Evolutionary conservation across 2,329 filamentous ascomycete species (phyloP).

Genomic region (Verticillium tricorpus): DNA sequence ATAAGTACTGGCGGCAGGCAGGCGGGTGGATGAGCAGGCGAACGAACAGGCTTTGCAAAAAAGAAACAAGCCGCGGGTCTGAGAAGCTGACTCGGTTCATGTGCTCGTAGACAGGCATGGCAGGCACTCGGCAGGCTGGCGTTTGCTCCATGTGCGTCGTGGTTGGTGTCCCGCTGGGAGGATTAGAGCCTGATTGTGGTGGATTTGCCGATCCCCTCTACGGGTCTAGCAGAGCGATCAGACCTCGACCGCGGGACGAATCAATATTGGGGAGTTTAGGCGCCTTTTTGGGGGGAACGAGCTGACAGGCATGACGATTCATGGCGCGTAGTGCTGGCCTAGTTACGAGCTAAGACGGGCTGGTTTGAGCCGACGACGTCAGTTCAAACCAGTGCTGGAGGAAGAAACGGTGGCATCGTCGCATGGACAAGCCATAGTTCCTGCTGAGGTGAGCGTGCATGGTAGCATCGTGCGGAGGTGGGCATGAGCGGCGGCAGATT

Average conservation of each 20-base stretch:
- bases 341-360: not conserved
- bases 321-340: not conserved
- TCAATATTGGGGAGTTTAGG: not conserved
- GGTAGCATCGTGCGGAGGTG: not conserved
- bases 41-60: not conserved
- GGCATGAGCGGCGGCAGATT: not conserved
- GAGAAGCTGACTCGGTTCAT: not conserved
- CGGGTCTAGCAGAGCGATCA: not conserved
- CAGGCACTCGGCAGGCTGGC: not conserved
- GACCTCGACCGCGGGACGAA: not conserved
- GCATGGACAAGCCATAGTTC: not conserved
- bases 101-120: not conserved
- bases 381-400: not conserved
- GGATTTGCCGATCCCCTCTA: not conserved
- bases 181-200: not conserved
- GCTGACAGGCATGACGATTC: not conserved
- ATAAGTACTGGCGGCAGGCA: not conserved
- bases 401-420: not conserved
- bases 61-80: not conserved
- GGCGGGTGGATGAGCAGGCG: not conserved
- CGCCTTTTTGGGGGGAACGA: not conserved
- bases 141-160: not conserved
- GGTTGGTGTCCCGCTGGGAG: not conserved
- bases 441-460: not conserved
- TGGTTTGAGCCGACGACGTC: not conserved